Percentiles rank a stretch among this genome's conserved stretches.
Conservation (phyloP, 1,139 yeast genomes). For the Kurtzmaniella quercitrusa region DNA sequence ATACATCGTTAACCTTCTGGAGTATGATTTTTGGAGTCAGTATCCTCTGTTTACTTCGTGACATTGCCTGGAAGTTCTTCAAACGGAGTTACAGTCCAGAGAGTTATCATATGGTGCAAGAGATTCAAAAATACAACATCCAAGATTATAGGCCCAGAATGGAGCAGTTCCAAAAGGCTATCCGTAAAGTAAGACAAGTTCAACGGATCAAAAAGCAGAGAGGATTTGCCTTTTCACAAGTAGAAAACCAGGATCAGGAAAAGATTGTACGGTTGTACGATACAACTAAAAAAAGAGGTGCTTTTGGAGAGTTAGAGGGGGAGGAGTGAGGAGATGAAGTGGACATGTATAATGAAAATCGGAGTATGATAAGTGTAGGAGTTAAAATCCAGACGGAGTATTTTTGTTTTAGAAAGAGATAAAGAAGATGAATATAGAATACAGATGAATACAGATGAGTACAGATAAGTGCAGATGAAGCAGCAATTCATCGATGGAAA, state of each 20-base stretch:
- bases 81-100: conserved; percentile 90
- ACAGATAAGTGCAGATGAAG: no score
- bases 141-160: conserved; percentile 92
- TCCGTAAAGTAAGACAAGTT: conserved; percentile 94
- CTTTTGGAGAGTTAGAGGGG: conserved; percentile 43
- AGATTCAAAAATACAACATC: conserved; percentile 90
- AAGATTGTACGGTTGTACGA: conserved; percentile 90
- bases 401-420: not conserved
- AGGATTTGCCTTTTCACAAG: conserved; percentile 97
- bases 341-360: conserved; percentile 1
- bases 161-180: conserved; percentile 96
- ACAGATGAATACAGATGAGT: no score
- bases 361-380: no score
- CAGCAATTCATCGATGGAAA: no score
- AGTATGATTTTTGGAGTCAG: conserved; percentile 74
- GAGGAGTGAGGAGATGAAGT: conserved; percentile 6
- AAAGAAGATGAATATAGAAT: no score
- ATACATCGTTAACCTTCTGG: conserved; percentile 83
- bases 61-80: conserved; percentile 90
- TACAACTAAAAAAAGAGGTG: conserved; percentile 68
- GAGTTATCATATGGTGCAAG: conserved; percentile 92
- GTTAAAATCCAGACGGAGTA: not conserved
- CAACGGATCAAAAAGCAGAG: conserved; percentile 97
- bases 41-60: conserved; percentile 74
- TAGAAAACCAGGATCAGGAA: conserved; percentile 89